These are phyloP conservation scores for Rhynchosporium graminicola DNA, from an alignment of 2,329 filamentous ascomycete species.

Conservation along the genomic window DNA sequence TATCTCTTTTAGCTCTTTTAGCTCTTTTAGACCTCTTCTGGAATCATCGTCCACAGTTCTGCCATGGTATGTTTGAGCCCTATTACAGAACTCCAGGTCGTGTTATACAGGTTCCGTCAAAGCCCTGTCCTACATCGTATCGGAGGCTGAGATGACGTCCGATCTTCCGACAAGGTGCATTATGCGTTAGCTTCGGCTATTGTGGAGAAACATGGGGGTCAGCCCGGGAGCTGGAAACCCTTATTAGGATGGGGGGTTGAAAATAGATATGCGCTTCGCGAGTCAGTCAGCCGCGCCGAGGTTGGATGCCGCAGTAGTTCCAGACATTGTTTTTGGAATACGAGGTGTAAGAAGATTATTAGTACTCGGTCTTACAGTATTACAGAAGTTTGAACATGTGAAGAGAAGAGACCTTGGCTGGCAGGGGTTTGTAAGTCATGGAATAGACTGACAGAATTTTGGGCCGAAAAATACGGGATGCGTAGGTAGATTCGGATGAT, in stretches of 20 bases:
- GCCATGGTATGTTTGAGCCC: background rate
- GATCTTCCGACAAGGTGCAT: background rate
- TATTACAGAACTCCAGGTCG: background rate
- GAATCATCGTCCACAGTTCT: too few species aligned
- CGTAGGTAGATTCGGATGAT: too few species aligned
- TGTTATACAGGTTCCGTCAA: background rate
- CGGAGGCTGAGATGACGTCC: slow-evolving; percentile 11
- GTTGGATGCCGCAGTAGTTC: background rate
- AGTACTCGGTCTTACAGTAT: too few species aligned
- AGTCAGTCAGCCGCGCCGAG: background rate
- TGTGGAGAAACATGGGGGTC: background rate
- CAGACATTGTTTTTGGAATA: background rate
- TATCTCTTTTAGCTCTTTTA: too few species aligned
- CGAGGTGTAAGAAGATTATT: background rate
- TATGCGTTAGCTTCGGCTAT: background rate
- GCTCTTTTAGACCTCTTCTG: too few species aligned
- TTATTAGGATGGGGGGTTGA: background rate
- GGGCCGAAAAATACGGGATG: too few species aligned
- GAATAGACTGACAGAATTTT: too few species aligned
- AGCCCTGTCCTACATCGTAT: background rate
- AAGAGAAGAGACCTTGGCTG: too few species aligned
- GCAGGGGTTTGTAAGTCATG: too few species aligned
- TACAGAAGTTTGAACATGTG: too few species aligned
- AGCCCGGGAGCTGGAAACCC: background rate
- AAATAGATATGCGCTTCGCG: slow-evolving; percentile 4